Base-by-base conservation (phyloP, 805 yeast genomes). In the Myxozyma sirexii region DNA sequence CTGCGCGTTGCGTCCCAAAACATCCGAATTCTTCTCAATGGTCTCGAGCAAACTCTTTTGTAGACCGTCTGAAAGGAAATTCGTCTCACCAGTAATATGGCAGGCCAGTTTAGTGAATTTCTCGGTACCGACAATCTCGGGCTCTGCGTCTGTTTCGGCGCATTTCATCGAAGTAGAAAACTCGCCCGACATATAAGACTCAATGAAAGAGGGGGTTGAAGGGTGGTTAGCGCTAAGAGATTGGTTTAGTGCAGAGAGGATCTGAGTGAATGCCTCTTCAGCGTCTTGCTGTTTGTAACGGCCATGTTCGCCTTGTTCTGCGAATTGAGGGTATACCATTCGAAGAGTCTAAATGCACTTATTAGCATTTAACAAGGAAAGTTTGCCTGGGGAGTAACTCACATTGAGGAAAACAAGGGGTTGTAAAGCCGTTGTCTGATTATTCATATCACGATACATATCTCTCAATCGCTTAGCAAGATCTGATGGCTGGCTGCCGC, bases 231-330 rank as follows among this genome's bases (percentile, higher is more conserved):
- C 60, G 42, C 23, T 56, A 57, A 52, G 57, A 52, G 50, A 55
- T 45, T 49, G 63, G 43, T 62, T 63, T 23, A 58, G 46, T 4
- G 57, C 75, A 37, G 77, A 75, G 63, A 92, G 75, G 52, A 94
- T 80, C 72, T 88, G 93, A 6, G 97, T 86, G 75, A 84, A 91
- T 17, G 93, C 88, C 73, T 94, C 99, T 76, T 94, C 99, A 0
- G 99, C 99, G 77, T 94, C 99, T 76, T 94, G 99, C 76, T 94
- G 99, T 74, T 90, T 91, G 71, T 82, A 88, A 57, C 80, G 76
- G 0, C 97, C 97, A 33, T 48, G 24, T 44, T 77, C 75, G 49
- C 70, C 74, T 61, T 84, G 82, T 72, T 93, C 97, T 44, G 87
- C 88, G 74, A 94, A 94, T 75, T 94, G 98, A 1, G 98, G 97